Base-by-base conservation (phyloP, 805 yeast genomes). In the Ogataea methylovora region DNA sequence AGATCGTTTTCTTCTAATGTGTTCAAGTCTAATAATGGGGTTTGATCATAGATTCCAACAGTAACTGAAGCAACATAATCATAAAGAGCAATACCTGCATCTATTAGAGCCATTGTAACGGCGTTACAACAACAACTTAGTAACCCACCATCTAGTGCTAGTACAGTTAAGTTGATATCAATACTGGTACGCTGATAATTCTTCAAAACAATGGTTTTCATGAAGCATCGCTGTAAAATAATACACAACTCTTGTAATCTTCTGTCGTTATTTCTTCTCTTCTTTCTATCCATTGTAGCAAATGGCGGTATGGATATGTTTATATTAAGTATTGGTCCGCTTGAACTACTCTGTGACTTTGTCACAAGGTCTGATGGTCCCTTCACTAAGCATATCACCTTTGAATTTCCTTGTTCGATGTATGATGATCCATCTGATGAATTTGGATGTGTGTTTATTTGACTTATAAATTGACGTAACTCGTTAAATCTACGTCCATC, bases 401-500 rank as follows among this genome's bases (percentile, higher is more conserved):
- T 85, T 29, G 96, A 78, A 44, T 85, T 84, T 21, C 98, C 98
- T 59, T 83, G 94, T 56, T 88, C 92, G 15, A 92, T 77, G 45
- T 80, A 82, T 2, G 97, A 78, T 1, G 97, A 88, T 6, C 97
- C 98, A 58, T 90, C 97, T 2, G 92, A 71, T 1, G 88, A 73
- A 45, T 71, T 75, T 5, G 95, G 86, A 49, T 88, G 97, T 1
- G 97, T 87, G 50, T 86, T 86, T 35, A 85, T 76, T 14, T 76
- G 72, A 52, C 95, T 84, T 25, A 74, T 75, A 49, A 92, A 84
- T 21, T 79, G 70, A 32, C 97, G 77, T 29, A 88, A 68, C 56
- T 92, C 98, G 49, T 90, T 86, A 87, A 92, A 87, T 42, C 98
- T 71, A 48, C 98, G 76, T 2, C 98, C 98, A 55, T 92, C 97